Base-by-base conservation (phyloP, 306 rosid genomes). In the Mimosa pudica region DNA sequence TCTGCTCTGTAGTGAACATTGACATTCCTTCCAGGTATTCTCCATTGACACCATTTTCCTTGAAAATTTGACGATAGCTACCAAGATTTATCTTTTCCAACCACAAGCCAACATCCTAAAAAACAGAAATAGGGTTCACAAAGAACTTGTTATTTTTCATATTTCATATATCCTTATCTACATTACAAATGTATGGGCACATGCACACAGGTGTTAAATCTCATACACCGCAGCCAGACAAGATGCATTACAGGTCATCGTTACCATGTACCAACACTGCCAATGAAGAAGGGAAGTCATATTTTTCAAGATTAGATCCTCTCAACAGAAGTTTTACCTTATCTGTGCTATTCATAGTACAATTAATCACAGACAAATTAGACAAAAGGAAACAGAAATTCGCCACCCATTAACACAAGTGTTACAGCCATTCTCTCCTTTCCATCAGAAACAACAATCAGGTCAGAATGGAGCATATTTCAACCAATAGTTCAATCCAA, bases 1-100 rank as follows among this genome's bases (percentile, higher is more conserved):
- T 95, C 83, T 95, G 99, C 64, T 95, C 99, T 24, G 99, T 95
- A 0, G 99, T 95, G 85, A 95, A 95, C 99, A 95, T 93, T 70
- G 98, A 95, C 98, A 95, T 93, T 75, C 99, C 96, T 89, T 95
- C 99, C 73, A 93, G 88, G 85, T 95, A 95, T 87, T 95, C 99
- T 77, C 99, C 99, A 84, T 95, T 95, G 74, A 95, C 94, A 80
- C 98, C 98, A 60, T 95, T 91, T 86, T 95, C 99, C 89, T 89
- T 90, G 79, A 95, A 95, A 51, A 86, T 93, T 82, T 89, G 97
- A 68, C 98, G 87, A 83, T 95, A 95, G 74, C 93, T 80, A 79
- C 99, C 99, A 55, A 95, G 92, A 83, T 90, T 91, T 85, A 95
- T 95, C 82, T 88, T 92, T 85, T 95, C 99, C 89, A 95, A 85